These are phyloP conservation scores for Phytopythium chamaehyphon DNA, from an alignment of 352 stramenopile genomes.

Conservation along the genomic window DNA sequence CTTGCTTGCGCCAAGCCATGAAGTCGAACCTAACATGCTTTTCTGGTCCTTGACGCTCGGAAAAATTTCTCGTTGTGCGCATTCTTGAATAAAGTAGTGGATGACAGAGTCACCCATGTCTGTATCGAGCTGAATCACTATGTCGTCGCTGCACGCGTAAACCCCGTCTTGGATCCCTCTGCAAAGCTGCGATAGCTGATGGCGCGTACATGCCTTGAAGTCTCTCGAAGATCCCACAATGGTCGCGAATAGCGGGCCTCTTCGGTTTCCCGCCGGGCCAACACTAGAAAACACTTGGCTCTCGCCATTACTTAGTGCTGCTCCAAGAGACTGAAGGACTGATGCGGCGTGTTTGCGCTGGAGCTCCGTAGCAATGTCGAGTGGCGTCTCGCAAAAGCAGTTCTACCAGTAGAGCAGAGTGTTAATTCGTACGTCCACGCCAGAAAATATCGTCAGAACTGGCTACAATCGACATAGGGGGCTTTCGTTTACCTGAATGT, in stretches of 20 bases:
- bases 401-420: constrained; percentile 27
- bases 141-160: constrained; percentile 30
- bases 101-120: constrained; percentile 44
- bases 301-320: constrained; percentile 26
- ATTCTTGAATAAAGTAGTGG: constrained; percentile 44
- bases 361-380: constrained; percentile 30
- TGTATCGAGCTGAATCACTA: constrained; percentile 29
- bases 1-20: constrained; percentile 29
- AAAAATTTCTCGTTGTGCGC: constrained; percentile 21
- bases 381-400: constrained; percentile 31
- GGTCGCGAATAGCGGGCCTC: constrained; percentile 22
- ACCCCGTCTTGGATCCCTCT: constrained; percentile 33
- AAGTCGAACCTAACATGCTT: constrained; percentile 14
- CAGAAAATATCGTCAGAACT: background rate
- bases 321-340: constrained; percentile 28
- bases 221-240: constrained; percentile 15
- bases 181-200: constrained; percentile 30
- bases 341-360: constrained; percentile 22
- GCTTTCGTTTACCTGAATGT: constrained; percentile 24
- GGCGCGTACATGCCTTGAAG: constrained; percentile 28
- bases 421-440: background rate
- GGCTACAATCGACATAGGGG: background rate
- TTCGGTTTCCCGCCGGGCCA: constrained; percentile 12
- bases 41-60: constrained; percentile 31
- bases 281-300: constrained; percentile 28